Base-by-base conservation (phyloP, 352 stramenopile genomes). In the Phytophthora hybrid region DNA sequence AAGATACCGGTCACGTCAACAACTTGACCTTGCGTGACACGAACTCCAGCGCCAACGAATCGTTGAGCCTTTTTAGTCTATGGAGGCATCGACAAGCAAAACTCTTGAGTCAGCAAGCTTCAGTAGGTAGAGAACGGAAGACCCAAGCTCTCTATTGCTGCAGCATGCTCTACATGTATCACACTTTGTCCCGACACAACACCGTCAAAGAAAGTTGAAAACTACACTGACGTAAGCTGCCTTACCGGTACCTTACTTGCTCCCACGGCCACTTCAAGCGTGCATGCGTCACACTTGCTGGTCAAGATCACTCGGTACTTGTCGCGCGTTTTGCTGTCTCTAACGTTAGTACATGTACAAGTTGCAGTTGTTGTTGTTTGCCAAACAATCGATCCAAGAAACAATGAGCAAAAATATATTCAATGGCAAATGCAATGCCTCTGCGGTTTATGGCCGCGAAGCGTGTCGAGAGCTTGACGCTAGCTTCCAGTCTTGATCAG, bases 401-500 rank as follows among this genome's bases (percentile, higher is more conserved):
- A 39, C 19, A 53, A 53, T 11, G 26, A 11, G 18, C 18, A 53
- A 29, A 26, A 53, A 53, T 4, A 53, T 26, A 16, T 18, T 52
- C 18, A 23, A 52, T 52, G 5, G 44, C 16, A 52, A 52, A 52
- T 52, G 44, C 37, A 44, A n/a, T 54, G 47, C 10, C 6, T 5
- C n/a, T 29, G 47, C 47, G 21, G 47, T 29, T 54, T 23, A 54
- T 31, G 19, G 47, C 47, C 21, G 47, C 47, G 19, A 19, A 26
- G 47, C 19, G 47, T 29, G 47, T 54, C 47, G 47, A 32, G 1
- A 31, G 47, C 18, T 71, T 54, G 44, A 69, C 59, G 61, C 66
- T 70, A 19, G 61, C 60, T 61, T 70, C 58, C 58, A 60, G 59
- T 54, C 23, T 66, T 55, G 55, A 53, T 66, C 53, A 18, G 32